A percentile compares a stretch with the other conserved stretches of the same genome.
Conservation (phyloP, 1,284 basidiomycete genomes). For the Puccinia triticina region DNA sequence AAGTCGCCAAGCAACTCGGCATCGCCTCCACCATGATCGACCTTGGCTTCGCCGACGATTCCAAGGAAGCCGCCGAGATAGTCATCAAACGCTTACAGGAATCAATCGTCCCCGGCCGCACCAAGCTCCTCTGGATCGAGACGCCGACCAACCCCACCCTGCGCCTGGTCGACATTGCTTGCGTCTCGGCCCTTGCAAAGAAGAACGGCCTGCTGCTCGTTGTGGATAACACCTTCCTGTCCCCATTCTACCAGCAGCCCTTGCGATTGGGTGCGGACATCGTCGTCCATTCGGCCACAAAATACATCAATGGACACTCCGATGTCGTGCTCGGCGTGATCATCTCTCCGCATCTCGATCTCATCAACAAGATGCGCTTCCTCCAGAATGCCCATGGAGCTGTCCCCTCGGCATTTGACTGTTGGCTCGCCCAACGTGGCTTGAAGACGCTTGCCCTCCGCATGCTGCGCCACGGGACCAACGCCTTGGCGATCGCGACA, state of each 20-base stretch:
- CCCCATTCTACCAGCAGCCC: slow-evolving; percentile 87
- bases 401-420: slow-evolving; percentile 74
- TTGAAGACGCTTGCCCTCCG: slow-evolving; percentile 82
- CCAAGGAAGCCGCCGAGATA: background rate
- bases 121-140: slow-evolving; percentile 92
- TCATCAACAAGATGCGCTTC: slow-evolving; percentile 73
- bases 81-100: slow-evolving; percentile 52
- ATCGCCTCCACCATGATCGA: slow-evolving; percentile 83
- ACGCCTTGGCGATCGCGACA: slow-evolving; percentile 76
- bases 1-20: slow-evolving; percentile 72
- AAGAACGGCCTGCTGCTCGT: slow-evolving; percentile 69
- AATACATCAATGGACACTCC: slow-evolving; percentile 79
- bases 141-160: slow-evolving; percentile 93
- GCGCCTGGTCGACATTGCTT: slow-evolving; percentile 76
- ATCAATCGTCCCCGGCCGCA: background rate
- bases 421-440: slow-evolving; percentile 86
- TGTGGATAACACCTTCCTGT: slow-evolving; percentile 86
- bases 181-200: slow-evolving; percentile 69
- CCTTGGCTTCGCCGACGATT: slow-evolving; percentile 60
- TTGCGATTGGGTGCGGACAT: slow-evolving; percentile 81
- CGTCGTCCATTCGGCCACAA: slow-evolving; percentile 70
- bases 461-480: slow-evolving; percentile 82
- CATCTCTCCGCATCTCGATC: slow-evolving; percentile 64
- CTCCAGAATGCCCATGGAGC: slow-evolving; percentile 74
- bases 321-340: slow-evolving; percentile 75